phyloP scores from a whole-genome alignment of 495 filamentous ascomycete genomes.

The Tuber microsphaerosporum region DNA sequence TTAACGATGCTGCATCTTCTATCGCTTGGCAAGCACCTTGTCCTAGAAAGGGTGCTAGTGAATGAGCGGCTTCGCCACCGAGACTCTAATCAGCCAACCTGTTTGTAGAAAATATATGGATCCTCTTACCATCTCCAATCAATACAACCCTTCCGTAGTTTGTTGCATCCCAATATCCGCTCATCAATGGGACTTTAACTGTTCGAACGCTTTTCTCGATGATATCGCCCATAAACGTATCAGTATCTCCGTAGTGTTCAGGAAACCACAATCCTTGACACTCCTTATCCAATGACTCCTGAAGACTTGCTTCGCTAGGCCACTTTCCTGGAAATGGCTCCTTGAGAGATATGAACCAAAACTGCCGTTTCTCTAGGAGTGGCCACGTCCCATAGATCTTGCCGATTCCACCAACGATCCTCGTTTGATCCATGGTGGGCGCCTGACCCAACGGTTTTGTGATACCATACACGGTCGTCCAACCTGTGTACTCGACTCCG shows the following conservation, averaged over 20 bases:
- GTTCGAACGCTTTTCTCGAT: conserved; percentile 10
- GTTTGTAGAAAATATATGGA: background rate
- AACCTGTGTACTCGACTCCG: conserved; percentile 10
- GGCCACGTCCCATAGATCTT: conserved; percentile 8
- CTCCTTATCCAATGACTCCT: conserved; percentile 8
- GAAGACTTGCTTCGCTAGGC: conserved; percentile 5
- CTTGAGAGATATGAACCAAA: conserved; percentile 11
- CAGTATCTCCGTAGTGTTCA: conserved; percentile 6
- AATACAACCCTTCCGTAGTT: conserved; percentile 19
- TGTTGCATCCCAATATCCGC: conserved; percentile 9
- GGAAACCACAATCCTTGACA: conserved; percentile 15
- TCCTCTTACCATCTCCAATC: conserved; percentile 14
- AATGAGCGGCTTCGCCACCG: conserved; percentile 5
- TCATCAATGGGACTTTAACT: conserved; percentile 16
- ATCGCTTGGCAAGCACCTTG: conserved; percentile 21
- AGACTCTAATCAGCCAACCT: background rate
- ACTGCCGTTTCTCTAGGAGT: conserved; percentile 10
- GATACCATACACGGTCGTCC: conserved; percentile 15
- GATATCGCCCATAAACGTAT: conserved; percentile 7
- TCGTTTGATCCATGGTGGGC: conserved; percentile 9
- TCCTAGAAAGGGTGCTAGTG: conserved; percentile 6
- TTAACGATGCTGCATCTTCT: conserved; percentile 12
- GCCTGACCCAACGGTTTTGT: conserved; percentile 9
- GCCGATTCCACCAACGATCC: background rate
- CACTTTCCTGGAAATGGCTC: conserved; percentile 11